These are phyloP conservation scores for Murraya paniculata DNA, from an alignment of 345 rosid genomes.

Conservation along the genomic window DNA sequence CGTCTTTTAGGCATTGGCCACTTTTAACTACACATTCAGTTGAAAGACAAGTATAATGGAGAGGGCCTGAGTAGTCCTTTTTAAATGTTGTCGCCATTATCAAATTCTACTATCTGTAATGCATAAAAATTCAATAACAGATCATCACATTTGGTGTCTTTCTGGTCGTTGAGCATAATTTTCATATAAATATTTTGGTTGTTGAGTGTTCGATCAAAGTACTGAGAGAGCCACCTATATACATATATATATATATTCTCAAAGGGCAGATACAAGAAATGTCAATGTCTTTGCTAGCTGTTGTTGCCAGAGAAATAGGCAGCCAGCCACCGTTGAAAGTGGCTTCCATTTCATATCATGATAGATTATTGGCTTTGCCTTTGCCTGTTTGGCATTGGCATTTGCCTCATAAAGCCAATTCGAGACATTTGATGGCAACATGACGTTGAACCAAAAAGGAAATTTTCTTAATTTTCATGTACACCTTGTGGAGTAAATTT, in stretches of 20 bases:
- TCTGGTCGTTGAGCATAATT: constrained; percentile 1
- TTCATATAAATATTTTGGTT: not conserved
- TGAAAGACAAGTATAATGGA: not conserved
- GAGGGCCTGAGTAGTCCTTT: not conserved
- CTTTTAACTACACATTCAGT: not conserved
- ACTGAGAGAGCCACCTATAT: not conserved
- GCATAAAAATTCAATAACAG: not conserved
- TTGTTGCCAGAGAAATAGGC: not conserved
- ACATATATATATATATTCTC: no score
- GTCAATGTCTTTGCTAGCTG: constrained; percentile 21
- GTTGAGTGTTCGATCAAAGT: not conserved
- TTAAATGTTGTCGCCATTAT: not conserved
- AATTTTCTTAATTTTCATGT: not conserved
- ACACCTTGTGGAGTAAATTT: not conserved
- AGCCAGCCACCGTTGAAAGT: constrained; percentile 15
- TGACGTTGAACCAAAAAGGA: not conserved
- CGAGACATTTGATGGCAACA: not conserved
- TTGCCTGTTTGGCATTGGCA: not conserved
- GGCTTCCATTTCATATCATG: not conserved
- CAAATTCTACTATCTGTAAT: not conserved
- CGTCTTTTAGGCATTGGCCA: not conserved
- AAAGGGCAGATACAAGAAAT: constrained; percentile 5
- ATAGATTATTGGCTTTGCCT: not conserved
- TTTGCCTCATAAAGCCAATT: constrained; percentile 4
- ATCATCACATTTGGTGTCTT: not conserved